Conservation (phyloP, 495 filamentous ascomycete species). For the Hyaloscypha variabilis region DNA sequence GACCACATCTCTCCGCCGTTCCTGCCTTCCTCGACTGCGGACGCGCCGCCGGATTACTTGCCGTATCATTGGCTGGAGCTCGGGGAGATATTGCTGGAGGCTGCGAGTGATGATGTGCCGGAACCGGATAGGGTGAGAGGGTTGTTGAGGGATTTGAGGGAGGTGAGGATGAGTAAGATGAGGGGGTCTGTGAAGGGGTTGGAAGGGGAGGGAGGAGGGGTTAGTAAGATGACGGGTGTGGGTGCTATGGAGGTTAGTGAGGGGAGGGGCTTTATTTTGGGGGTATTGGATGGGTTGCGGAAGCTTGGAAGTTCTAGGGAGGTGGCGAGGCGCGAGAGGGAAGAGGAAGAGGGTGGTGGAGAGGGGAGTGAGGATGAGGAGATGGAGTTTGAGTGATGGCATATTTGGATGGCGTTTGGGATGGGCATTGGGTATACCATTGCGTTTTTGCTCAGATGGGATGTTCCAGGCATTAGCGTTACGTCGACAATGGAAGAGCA, state of each 20-base stretch:
- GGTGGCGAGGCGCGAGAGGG: constrained; percentile 55
- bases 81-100: constrained; percentile 79
- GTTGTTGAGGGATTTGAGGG: constrained; percentile 79
- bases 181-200: constrained; percentile 70
- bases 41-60: constrained; percentile 64
- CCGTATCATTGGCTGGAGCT: constrained; percentile 96
- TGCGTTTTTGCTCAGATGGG: background rate
- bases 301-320: constrained; percentile 62
- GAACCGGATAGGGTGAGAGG: constrained; percentile 73
- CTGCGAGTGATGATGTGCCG: constrained; percentile 82
- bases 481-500: no score
- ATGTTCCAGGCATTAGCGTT: no score
- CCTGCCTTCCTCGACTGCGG: constrained; percentile 58
- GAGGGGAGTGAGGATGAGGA: constrained; percentile 53
- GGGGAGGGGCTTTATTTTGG: constrained; percentile 78
- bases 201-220: constrained; percentile 73
- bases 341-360: constrained; percentile 47
- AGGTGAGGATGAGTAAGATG: constrained; percentile 90
- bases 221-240: constrained; percentile 78
- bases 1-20: constrained; percentile 59
- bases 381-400: constrained; percentile 27
- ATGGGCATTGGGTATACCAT: background rate
- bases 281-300: constrained; percentile 86
- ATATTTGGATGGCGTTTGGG: background rate
- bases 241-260: constrained; percentile 92